phyloP scores from a whole-genome alignment of 208 protist species.

The Porcisia hertigi region DNA sequence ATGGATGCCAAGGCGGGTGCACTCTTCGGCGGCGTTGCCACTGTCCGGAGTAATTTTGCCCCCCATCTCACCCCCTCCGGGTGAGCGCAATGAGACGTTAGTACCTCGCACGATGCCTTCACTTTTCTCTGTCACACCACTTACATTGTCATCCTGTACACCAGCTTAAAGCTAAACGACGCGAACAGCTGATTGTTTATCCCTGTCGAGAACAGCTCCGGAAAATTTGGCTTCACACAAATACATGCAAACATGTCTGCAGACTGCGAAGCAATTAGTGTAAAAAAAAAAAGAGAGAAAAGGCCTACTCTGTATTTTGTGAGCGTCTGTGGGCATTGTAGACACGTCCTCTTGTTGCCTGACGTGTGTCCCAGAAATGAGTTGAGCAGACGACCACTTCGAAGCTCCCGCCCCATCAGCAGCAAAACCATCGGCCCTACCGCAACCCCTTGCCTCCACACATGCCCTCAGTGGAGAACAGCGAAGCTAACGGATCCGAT shows the following conservation, averaged over 20 bases:
- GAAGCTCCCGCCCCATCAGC: background rate
- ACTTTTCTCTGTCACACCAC: background rate
- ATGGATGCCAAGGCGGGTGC: background rate
- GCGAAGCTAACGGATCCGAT: background rate
- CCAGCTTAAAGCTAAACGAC: background rate
- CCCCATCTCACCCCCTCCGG: background rate
- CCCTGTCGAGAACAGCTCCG: background rate
- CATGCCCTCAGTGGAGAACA: background rate
- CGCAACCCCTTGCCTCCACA: background rate
- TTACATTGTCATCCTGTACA: background rate
- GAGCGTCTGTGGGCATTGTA: background rate
- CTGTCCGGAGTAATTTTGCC: background rate
- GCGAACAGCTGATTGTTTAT: background rate
- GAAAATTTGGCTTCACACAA: background rate
- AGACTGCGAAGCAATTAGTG: background rate
- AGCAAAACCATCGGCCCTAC: no score
- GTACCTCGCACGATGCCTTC: background rate
- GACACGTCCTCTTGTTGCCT: background rate
- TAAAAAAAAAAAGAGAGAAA: constrained; percentile 3
- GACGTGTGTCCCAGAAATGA: background rate
- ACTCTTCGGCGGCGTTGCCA: background rate
- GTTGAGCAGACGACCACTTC: background rate
- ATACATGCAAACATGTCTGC: constrained; percentile 7
- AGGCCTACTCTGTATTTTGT: background rate
- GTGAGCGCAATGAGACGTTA: background rate